Evolutionary conservation across 148 eudicot species (phyloP), one percentile per base, ranked within the genome.

Genomic region (Rheum nobile): DNA sequence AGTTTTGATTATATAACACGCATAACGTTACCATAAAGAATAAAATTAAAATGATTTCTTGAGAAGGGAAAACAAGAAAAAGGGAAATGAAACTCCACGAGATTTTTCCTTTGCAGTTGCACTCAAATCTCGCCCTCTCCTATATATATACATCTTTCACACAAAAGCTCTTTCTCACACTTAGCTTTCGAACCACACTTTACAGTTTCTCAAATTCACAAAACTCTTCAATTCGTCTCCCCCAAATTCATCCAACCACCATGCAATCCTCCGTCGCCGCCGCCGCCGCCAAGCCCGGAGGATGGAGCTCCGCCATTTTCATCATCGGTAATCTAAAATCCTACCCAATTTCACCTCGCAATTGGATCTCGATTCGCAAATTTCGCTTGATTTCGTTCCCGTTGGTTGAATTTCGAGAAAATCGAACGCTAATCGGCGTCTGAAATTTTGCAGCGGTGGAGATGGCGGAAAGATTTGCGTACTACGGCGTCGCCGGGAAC

Each of bases 221-320:
- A 41, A 34, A 65, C 39, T 65, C 70, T 34, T 1, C 70, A 6
- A 1, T 11, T 17, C 52, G 12, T 16, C 17, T 14, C 70, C 10
- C 39, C 67, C 17, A 57, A 57, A 26, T 22, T 28, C 32, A 12
- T 12, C 32, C n/a, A n/a, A n/a, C n/a, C n/a, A n/a, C n/a, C 41
- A 31, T 65, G 41, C 70, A 14, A 61, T 61, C 67, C 31, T 11
- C 31, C 14, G 12, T 21, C 24, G 73, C 43, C 46, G 6, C 73
- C 73, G 16, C 54, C 46, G 6, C 73, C 73, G 16, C 54, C 31
- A 26, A 28, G 1, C 11, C 50, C 74, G 87, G 85, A 13, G 87
- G 89, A 16, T 86, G 89, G 89, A 82, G 38, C 67, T 75, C 89
- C 17, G 89, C 89, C 82, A 82, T 86, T 69, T 86, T 84, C 75